These are phyloP conservation scores for Russula brevipes DNA, from an alignment of 768 basidiomycete genomes.

Conservation along the genomic window DNA sequence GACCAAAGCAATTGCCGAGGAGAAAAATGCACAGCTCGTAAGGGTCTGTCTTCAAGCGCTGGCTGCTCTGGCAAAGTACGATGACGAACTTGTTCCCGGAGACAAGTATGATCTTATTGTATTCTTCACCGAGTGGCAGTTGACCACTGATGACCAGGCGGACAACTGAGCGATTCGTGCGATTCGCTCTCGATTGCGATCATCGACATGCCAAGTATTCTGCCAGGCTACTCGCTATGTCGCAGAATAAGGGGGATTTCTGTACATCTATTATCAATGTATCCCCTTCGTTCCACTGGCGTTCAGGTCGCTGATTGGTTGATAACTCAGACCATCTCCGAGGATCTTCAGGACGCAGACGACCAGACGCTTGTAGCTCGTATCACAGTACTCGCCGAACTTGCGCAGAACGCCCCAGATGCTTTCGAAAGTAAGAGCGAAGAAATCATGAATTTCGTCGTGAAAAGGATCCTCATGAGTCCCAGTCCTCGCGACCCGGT, in stretches of 20 bases:
- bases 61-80: constrained; percentile 57
- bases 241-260: constrained; percentile 46
- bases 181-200: constrained; percentile 55
- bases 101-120: constrained; percentile 50
- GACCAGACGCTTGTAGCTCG: constrained; percentile 58
- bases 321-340: constrained; percentile 50
- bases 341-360: constrained; percentile 42
- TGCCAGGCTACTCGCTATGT: constrained; percentile 53
- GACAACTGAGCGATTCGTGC: constrained; percentile 57
- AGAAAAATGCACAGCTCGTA: constrained; percentile 47
- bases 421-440: constrained; percentile 79
- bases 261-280: constrained; percentile 65
- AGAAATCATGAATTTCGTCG: constrained; percentile 61
- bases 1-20: constrained; percentile 63
- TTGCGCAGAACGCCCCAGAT: constrained; percentile 61
- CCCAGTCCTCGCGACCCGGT: constrained; percentile 45
- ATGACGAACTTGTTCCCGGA: constrained; percentile 48
- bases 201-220: constrained; percentile 80
- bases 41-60: constrained; percentile 75
- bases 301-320: not conserved
- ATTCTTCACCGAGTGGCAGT: not conserved
- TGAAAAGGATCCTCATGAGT: constrained; percentile 65
- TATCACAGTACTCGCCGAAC: constrained; percentile 65
- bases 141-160: constrained; percentile 40
- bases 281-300: constrained; percentile 23